Base-by-base conservation (phyloP, 805 yeast genomes). In the Wickerhamomyces queroliae region DNA sequence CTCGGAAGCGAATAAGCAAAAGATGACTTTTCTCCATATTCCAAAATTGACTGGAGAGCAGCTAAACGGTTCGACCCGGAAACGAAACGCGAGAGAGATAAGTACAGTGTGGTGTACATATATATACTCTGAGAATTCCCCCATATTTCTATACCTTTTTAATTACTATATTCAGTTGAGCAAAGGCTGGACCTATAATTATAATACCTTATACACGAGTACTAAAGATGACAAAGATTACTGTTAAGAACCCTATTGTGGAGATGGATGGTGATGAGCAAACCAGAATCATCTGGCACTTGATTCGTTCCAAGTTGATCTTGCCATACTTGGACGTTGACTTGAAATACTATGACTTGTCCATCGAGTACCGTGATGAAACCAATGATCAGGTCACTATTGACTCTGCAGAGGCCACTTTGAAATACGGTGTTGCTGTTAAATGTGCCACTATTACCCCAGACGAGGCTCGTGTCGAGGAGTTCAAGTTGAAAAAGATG, bases 381-480 rank as follows among this genome's bases (percentile, higher is more conserved):
- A 91, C 98, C 15, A 72, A 87, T 54, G 98, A 91, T 63, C 63
- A 85, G 66, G 91, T 91, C 50, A 91, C 98, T 16, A 59, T 74
- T 26, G 96, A 91, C 40, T 85, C 96, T 10, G 97, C 97, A 19
- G 68, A 81, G 37, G 98, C 98, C 38, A 90, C 88, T 52, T 68
- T 80, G 62, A 76, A 89, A 64, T 83, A 87, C 63, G 85, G 87
- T 39, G 98, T 91, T 42, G 98, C 95, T 23, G 87, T 91, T 53
- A 91, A 91, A 69, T 91, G 98, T 70, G 98, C 98, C 42, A 91
- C 98, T 38, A 91, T 91, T 62, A 91, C 98, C n/a, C 97, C 98
- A 7, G 95, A 87, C 60, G 98, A 91, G 69, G 93, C 87, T 35
- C 80, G 98, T 56, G 97, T 91, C 38, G 70, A 85, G 63, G 98